Evolutionary conservation across 2,329 filamentous ascomycete species (phyloP).

Genomic region (Pezicula rhizophila): DNA sequence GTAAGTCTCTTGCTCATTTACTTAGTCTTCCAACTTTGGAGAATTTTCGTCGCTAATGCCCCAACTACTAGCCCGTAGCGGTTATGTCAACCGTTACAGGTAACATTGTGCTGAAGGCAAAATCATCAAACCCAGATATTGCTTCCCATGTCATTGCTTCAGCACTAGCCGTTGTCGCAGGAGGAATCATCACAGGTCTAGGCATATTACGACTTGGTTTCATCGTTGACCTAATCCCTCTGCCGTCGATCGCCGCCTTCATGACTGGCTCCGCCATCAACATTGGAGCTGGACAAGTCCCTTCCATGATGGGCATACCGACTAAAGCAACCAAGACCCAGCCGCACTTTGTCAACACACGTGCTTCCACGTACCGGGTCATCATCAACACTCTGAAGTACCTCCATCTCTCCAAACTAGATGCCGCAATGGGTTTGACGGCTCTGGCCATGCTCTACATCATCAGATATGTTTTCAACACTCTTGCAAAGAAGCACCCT

Average conservation of each 20-base stretch:
- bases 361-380: slow-evolving; percentile 73
- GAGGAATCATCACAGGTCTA: slow-evolving; percentile 70
- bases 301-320: slow-evolving; percentile 72
- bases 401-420: slow-evolving; percentile 60
- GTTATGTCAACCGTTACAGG: slow-evolving; percentile 91
- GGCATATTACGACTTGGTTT: slow-evolving; percentile 78
- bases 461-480: slow-evolving; percentile 62
- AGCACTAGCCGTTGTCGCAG: slow-evolving; percentile 70
- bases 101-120: slow-evolving; percentile 65
- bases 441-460: slow-evolving; percentile 72
- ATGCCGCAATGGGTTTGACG: slow-evolving; percentile 84
- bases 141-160: slow-evolving; percentile 66
- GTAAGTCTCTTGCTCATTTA: slow-evolving; percentile 44
- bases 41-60: slow-evolving; percentile 9
- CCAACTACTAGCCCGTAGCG: slow-evolving; percentile 73
- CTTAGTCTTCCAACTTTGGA: neutral
- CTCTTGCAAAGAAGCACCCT: slow-evolving; percentile 63
- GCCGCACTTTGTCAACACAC: slow-evolving; percentile 50
- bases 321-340: slow-evolving; percentile 32
- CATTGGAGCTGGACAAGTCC: slow-evolving; percentile 79
- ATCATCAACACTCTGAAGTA: slow-evolving; percentile 77
- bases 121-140: slow-evolving; percentile 49
- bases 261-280: slow-evolving; percentile 95
- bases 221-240: slow-evolving; percentile 88
- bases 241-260: slow-evolving; percentile 86